Evolutionary conservation across 1,284 basidiomycete genomes (phyloP), one percentile per base, ranked within the genome.

Genomic region (Porodaedalea pini): DNA sequence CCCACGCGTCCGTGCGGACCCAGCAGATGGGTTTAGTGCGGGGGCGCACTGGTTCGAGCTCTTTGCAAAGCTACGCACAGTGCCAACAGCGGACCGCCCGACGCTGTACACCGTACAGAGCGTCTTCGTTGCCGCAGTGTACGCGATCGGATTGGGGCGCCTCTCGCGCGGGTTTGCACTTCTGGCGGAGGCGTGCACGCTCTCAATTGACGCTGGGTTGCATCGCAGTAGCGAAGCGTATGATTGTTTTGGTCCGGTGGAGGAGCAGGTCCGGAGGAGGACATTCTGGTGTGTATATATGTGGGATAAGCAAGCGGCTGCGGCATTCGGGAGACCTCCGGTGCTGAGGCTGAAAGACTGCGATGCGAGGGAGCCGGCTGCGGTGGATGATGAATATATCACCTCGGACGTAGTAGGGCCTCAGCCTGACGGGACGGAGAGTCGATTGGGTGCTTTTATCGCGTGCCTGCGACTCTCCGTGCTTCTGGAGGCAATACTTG

Each of bases 231-330:
- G 90, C 1, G 92, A 93, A 65, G 85, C 82, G n/a, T 94, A 94
- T 66, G 92, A 93, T 68, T 78, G 91, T 58, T 94, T 94, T 69
- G 86, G 91, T 70, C 80, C 87, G 3, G 86, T 94, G 61, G 92
- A 94, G 69, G 87, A 90, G 63, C 90, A 94, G 69, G 84, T 92
- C 17, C 81, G 92, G 56, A 93, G 93, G 71, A 83, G 92, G 62
- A 94, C 92, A 0, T 95, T 94, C 71, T 95, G 92, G 92, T 91
- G 90, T 60, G 90, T 94, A 23, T 95, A 94, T 71, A 79, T 92
- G 43, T 94, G 92, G 92, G 92, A 94, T 71, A 94, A 94, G 71
- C 92, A 93, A 66, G 80, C 89, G 8, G 73, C 79, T 36, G 89
- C 91, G 31, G 86, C 93, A 64, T 94, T 94, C 68, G 92, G 92